Evolutionary conservation across 768 basidiomycete genomes (phyloP).

Genomic region (Postia placenta): DNA sequence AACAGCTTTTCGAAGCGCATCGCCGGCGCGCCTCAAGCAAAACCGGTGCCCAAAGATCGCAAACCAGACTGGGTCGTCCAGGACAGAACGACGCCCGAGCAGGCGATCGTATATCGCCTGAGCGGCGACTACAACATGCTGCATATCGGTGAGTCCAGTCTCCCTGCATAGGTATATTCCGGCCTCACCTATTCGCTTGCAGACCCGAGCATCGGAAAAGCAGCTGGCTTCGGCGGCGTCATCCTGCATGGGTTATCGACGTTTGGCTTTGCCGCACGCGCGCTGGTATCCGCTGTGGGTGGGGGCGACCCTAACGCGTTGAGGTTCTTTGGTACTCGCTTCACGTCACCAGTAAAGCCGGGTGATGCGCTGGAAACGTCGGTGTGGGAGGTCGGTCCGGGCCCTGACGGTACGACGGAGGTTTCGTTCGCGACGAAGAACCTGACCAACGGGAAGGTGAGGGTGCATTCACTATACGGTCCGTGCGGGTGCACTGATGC

Average conservation of each 20-base stretch:
- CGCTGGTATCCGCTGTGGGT: slow-evolving; percentile 58
- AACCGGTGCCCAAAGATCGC: slow-evolving; percentile 30
- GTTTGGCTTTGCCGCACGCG: slow-evolving; percentile 79
- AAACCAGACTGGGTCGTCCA: slow-evolving; percentile 35
- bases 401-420: slow-evolving; percentile 29
- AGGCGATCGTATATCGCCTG: slow-evolving; percentile 42
- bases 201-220: slow-evolving; percentile 73
- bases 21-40: slow-evolving; percentile 28
- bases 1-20: slow-evolving; percentile 35
- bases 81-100: slow-evolving; percentile 35
- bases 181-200: slow-evolving; percentile 25
- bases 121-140: slow-evolving; percentile 49
- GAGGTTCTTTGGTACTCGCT: slow-evolving; percentile 64
- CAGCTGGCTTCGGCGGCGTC: slow-evolving; percentile 74
- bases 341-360: slow-evolving; percentile 80
- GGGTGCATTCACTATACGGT: slow-evolving; percentile 1
- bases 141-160: slow-evolving; percentile 34
- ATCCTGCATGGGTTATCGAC: slow-evolving; percentile 83
- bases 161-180: slow-evolving; percentile 4
- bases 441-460: slow-evolving; percentile 32
- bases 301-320: slow-evolving; percentile 56
- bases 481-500: background rate
- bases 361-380: slow-evolving; percentile 76
- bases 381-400: slow-evolving; percentile 69
- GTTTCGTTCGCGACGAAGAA: slow-evolving; percentile 35